These are phyloP conservation scores for Penicillium digitatum DNA, from an alignment of 2,329 filamentous ascomycete species.

Conservation along the genomic window DNA sequence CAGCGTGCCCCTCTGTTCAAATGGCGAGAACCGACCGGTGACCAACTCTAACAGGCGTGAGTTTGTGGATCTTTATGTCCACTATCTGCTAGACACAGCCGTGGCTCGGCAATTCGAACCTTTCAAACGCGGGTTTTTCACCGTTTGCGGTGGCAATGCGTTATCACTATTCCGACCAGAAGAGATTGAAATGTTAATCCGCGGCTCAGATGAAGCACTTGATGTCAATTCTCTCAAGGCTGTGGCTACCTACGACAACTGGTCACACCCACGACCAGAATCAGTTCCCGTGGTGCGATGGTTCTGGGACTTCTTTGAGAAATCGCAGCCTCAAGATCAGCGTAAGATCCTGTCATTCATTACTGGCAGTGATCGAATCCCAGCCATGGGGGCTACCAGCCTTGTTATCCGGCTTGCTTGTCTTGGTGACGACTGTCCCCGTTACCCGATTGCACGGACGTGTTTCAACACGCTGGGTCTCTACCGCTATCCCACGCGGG, in stretches of 20 bases:
- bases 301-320: conserved; percentile 83
- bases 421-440: conserved; percentile 66
- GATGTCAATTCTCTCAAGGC: conserved; percentile 72
- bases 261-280: conserved; percentile 53
- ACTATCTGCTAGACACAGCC: conserved; percentile 71
- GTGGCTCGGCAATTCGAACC: conserved; percentile 83
- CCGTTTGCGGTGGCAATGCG: conserved; percentile 83
- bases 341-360: conserved; percentile 79
- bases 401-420: conserved; percentile 72
- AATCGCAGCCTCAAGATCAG: conserved; percentile 63
- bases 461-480: conserved; percentile 85
- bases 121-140: conserved; percentile 91
- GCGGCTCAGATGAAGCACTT: conserved; percentile 77
- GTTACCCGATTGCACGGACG: conserved; percentile 81
- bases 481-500: conserved; percentile 64
- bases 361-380: conserved; percentile 85
- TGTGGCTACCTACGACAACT: conserved; percentile 79
- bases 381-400: conserved; percentile 78
- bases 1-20: conserved; percentile 66
- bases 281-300: conserved; percentile 69
- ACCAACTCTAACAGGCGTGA: conserved; percentile 81
- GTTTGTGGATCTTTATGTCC: conserved; percentile 81
- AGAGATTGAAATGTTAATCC: conserved; percentile 82
- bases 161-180: conserved; percentile 82
- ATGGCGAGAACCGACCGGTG: conserved; percentile 69